A percentile compares a stretch with the other conserved stretches of the same genome.
Conservation (phyloP, 2,329 filamentous ascomycete species). For the Ceratocystis lukuohia region DNA sequence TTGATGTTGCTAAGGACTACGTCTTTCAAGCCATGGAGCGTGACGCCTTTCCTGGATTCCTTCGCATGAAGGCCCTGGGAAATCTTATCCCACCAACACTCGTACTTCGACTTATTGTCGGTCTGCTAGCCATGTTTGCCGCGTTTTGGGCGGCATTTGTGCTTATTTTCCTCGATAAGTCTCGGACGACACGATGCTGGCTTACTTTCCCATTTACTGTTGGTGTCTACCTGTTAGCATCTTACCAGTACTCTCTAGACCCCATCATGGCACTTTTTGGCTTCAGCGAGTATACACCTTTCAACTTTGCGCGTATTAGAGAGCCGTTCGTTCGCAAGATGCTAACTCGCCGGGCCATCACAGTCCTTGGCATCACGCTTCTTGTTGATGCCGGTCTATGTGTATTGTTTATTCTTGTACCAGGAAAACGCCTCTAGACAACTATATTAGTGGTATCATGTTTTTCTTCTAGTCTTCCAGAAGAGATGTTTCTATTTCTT, state of each 20-base stretch:
- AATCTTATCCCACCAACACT: slow-evolving; percentile 89
- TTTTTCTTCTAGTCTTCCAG: neutral
- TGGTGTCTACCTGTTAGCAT: slow-evolving; percentile 75
- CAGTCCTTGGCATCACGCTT: slow-evolving; percentile 63
- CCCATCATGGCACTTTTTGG: slow-evolving; percentile 80
- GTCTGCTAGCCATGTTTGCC: slow-evolving; percentile 74
- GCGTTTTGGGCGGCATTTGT: slow-evolving; percentile 91
- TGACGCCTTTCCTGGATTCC: slow-evolving; percentile 94
- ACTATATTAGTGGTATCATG: neutral
- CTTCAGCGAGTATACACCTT: slow-evolving; percentile 90
- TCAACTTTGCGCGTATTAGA: slow-evolving; percentile 74
- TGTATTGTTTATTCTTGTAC: slow-evolving; percentile 86
- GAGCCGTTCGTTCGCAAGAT: slow-evolving; percentile 86
- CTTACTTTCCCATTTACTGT: slow-evolving; percentile 85
- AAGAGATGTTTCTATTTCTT: neutral
- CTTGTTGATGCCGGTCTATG: slow-evolving; percentile 71
- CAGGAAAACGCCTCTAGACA: slow-evolving; percentile 61
- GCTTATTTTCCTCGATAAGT: slow-evolving; percentile 77
- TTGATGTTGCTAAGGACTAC: slow-evolving; percentile 95
- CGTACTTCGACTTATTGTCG: slow-evolving; percentile 71
- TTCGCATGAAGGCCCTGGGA: slow-evolving; percentile 86
- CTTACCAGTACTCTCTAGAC: slow-evolving; percentile 92
- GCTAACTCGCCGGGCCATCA: slow-evolving; percentile 67
- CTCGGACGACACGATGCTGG: slow-evolving; percentile 65
- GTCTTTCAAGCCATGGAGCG: slow-evolving; percentile 99